Evolutionary conservation across 148 eudicot genomes (phyloP).

Genomic region (Rhododendron vialii): DNA sequence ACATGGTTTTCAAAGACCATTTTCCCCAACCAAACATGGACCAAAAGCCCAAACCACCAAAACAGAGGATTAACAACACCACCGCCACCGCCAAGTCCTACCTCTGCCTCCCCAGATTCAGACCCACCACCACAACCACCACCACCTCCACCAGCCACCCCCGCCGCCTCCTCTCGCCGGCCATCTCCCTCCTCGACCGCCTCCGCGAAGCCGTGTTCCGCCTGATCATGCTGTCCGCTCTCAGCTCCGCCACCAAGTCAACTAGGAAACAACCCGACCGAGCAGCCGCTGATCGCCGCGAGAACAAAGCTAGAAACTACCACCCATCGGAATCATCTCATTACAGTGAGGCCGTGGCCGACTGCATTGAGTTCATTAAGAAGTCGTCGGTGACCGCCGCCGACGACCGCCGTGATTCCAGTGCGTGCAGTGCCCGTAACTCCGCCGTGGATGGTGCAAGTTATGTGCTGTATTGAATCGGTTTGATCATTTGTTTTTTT

Average conservation of each 20-base stretch:
- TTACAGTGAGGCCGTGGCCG: slow-evolving; percentile 66
- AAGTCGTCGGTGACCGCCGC: slow-evolving; percentile 20
- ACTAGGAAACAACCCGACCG: neutral
- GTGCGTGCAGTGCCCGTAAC: neutral
- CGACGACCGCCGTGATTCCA: slow-evolving; percentile 5
- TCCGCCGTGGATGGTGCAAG: slow-evolving; percentile 11
- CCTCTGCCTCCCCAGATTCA: slow-evolving; percentile 50
- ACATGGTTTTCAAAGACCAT: neutral
- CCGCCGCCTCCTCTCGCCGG: slow-evolving; percentile 16
- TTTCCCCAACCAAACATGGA: neutral
- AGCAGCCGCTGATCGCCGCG: neutral
- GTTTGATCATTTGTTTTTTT: neutral
- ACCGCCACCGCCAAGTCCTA: slow-evolving; percentile 28
- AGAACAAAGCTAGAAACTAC: slow-evolving; percentile 13
- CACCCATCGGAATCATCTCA: slow-evolving; percentile 36
- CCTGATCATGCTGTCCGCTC: slow-evolving; percentile 58
- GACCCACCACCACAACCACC: neutral
- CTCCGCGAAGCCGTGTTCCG: slow-evolving; percentile 62
- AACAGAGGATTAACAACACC: neutral
- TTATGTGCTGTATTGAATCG: slow-evolving; percentile 12
- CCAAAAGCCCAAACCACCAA: neutral
- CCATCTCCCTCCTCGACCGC: slow-evolving; percentile 47
- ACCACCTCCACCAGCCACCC: slow-evolving; percentile 10
- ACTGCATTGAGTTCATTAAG: slow-evolving; percentile 76
- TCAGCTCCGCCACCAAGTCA: slow-evolving; percentile 28